Evolutionary conservation across 2,329 filamentous ascomycete genomes (phyloP).

Genomic region (Arthrobotrys sinensis): DNA sequence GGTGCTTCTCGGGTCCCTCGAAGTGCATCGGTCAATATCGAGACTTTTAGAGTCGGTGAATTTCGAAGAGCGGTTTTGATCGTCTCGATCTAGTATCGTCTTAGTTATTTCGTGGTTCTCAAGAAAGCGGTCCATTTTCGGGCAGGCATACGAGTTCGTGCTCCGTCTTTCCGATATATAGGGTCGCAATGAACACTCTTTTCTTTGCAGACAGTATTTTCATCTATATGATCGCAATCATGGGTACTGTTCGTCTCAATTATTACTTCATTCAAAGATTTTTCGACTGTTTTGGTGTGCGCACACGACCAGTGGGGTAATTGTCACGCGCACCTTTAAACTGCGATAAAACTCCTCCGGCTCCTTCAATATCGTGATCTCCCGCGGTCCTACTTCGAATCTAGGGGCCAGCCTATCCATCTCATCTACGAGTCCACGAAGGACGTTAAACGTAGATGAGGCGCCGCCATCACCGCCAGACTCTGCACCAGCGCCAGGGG

Average conservation of each 20-base stretch:
- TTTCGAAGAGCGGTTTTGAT: slow-evolving; percentile 80
- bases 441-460: slow-evolving; percentile 45
- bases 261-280: slow-evolving; percentile 56
- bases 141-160: slow-evolving; percentile 77
- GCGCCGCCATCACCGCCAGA: slow-evolving; percentile 45
- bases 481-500: slow-evolving; percentile 36
- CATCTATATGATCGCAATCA: slow-evolving; percentile 70
- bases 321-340: slow-evolving; percentile 77
- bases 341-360: slow-evolving; percentile 93
- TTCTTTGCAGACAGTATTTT: slow-evolving; percentile 85
- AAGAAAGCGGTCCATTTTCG: slow-evolving; percentile 31
- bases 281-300: slow-evolving; percentile 30
- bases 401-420: slow-evolving; percentile 91
- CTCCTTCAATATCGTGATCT: slow-evolving; percentile 83
- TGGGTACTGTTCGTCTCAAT: slow-evolving; percentile 56
- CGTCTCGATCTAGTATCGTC: slow-evolving; percentile 75
- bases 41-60: slow-evolving; percentile 84
- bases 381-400: slow-evolving; percentile 85
- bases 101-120: background rate
- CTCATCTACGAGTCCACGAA: slow-evolving; percentile 74
- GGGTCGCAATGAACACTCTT: slow-evolving; percentile 91
- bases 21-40: slow-evolving; percentile 90
- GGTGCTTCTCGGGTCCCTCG: slow-evolving; percentile 93
- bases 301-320: slow-evolving; percentile 38
- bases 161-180: slow-evolving; percentile 96